Percentiles rank a stretch among this genome's conserved stretches.
phyloP scores from a whole-genome alignment of 2,329 filamentous ascomycete species.

The Neonectria magnoliae region DNA sequence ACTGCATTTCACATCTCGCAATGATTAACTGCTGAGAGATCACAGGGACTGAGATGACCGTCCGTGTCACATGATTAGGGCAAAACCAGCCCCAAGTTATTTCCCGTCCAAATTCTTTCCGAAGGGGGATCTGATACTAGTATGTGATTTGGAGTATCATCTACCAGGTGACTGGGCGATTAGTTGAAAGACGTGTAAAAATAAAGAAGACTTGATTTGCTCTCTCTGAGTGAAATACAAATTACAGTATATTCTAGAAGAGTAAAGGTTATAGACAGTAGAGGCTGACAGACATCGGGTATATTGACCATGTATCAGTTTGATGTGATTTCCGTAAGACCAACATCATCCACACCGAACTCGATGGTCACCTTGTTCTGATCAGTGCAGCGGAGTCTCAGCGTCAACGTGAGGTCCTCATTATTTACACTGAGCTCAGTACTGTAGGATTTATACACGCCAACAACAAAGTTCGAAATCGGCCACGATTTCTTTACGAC shows the following conservation, averaged over 20 bases:
- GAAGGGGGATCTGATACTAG: too few species aligned
- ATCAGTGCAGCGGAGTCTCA: conserved; percentile 16
- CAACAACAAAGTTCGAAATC: background rate
- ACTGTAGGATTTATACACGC: background rate
- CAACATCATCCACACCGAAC: conserved; percentile 21
- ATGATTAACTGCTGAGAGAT: too few species aligned
- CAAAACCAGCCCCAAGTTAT: too few species aligned
- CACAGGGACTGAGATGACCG: too few species aligned
- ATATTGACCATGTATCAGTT: background rate
- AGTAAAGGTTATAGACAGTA: background rate
- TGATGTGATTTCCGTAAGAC: background rate
- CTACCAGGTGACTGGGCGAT: too few species aligned
- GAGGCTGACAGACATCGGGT: background rate
- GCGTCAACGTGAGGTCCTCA: background rate
- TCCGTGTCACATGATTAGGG: too few species aligned
- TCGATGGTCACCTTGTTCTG: background rate
- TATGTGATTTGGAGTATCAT: too few species aligned
- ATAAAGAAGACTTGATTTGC: background rate
- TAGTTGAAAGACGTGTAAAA: background rate
- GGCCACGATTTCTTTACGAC: background rate
- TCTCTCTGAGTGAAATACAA: background rate
- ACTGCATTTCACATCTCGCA: too few species aligned
- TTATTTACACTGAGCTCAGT: background rate
- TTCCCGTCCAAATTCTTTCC: too few species aligned
- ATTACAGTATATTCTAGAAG: background rate